Conservation (phyloP, 2,329 filamentous ascomycete genomes). For the Lachnellula arida region DNA sequence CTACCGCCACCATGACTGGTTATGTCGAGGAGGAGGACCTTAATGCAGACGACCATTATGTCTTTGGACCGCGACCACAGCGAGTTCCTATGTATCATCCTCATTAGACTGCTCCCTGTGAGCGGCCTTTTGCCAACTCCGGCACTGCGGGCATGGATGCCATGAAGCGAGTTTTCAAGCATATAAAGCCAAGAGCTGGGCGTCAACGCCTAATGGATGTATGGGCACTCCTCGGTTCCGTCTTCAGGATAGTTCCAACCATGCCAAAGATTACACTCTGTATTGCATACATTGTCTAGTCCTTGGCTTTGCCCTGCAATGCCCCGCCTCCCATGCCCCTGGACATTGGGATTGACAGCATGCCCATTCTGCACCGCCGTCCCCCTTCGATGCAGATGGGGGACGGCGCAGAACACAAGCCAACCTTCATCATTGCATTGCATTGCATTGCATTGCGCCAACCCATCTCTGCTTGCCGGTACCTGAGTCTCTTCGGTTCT, state of each 20-base stretch:
- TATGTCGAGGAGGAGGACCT: too few species aligned
- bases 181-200: not conserved
- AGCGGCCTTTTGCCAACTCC: too few species aligned
- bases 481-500: too few species aligned
- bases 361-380: not conserved
- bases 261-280: not conserved
- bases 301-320: not conserved
- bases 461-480: too few species aligned
- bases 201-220: not conserved
- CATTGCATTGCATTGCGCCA: too few species aligned
- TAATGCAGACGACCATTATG: too few species aligned
- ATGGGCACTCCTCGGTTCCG: not conserved
- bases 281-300: not conserved
- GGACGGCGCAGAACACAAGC: constrained; percentile 28
- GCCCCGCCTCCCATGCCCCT: not conserved
- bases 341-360: not conserved
- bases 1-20: too few species aligned
- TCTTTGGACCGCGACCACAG: too few species aligned
- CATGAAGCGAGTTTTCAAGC: constrained; percentile 1
- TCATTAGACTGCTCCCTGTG: too few species aligned
- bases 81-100: too few species aligned
- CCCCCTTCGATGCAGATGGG: constrained; percentile 29
- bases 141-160: not conserved
- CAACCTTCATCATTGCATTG: too few species aligned
- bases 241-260: not conserved